Conservation (phyloP, 2,329 filamentous ascomycete genomes). For the Aspergillus unguis region DNA sequence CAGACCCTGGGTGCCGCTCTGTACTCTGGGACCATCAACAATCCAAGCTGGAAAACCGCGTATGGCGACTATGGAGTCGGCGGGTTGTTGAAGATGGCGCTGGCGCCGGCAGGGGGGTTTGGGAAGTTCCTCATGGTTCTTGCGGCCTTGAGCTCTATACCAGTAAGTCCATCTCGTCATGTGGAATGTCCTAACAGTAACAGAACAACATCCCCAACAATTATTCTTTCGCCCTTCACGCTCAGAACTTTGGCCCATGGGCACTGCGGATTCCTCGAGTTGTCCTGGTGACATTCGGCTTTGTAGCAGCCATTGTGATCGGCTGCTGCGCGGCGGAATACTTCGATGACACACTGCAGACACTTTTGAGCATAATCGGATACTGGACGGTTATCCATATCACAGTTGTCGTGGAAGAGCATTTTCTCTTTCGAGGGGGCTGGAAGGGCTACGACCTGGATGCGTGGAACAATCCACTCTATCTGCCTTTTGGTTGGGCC, state of each 20-base stretch:
- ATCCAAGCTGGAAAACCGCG: conserved; percentile 26
- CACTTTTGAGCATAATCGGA: conserved; percentile 48
- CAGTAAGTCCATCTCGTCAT: conserved; percentile 19
- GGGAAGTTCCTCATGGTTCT: conserved; percentile 36
- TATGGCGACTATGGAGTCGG: conserved; percentile 28
- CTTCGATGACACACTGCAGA: conserved; percentile 39
- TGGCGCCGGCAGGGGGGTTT: conserved; percentile 33
- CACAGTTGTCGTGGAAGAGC: conserved; percentile 33
- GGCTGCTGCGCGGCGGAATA: conserved; percentile 34
- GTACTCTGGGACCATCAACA: conserved; percentile 29
- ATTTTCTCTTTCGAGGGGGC: conserved; percentile 32
- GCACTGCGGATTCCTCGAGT: conserved; percentile 32
- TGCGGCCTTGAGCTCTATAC: conserved; percentile 32
- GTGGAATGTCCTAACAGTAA: background rate
- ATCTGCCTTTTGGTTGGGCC: conserved; percentile 35
- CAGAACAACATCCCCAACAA: conserved; percentile 40
- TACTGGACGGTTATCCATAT: conserved; percentile 48
- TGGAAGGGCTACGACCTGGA: conserved; percentile 35
- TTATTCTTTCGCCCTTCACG: conserved; percentile 36
- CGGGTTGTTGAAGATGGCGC: conserved; percentile 30
- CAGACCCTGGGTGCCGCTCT: conserved; percentile 33
- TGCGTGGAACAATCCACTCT: conserved; percentile 29
- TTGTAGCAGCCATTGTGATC: conserved; percentile 29
- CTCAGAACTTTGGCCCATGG: conserved; percentile 36
- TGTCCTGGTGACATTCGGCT: conserved; percentile 34